A percentile compares a stretch with the other conserved stretches of the same genome.
phyloP scores from a whole-genome alignment of 352 stramenopile species.

The Phytopythium cucurbitacearum region DNA sequence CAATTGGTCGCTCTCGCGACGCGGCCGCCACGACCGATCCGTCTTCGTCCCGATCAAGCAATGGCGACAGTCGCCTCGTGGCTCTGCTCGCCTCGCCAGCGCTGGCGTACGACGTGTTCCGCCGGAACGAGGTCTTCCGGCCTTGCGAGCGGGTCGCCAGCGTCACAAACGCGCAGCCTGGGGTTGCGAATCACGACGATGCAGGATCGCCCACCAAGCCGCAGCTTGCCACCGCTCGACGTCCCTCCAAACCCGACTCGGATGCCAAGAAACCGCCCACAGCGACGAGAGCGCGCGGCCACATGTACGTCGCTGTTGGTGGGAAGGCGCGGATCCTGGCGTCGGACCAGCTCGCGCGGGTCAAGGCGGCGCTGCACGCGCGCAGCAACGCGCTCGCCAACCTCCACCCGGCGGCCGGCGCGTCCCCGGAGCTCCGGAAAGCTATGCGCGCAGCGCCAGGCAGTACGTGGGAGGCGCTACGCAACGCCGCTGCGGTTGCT shows the following conservation, averaged over 20 bases:
- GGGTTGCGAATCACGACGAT: not conserved
- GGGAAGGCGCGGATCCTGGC: constrained; percentile 29
- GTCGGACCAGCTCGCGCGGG: constrained; percentile 18
- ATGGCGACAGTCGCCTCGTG: not conserved
- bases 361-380: constrained; percentile 19
- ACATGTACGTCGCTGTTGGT: constrained; percentile 21
- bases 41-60: too few species aligned
- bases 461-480: constrained; percentile 17
- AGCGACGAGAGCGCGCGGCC: not conserved
- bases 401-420: constrained; percentile 9
- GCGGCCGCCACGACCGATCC: not conserved
- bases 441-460: constrained; percentile 10
- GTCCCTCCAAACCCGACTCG: too few species aligned
- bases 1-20: not conserved
- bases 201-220: not conserved
- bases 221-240: not conserved
- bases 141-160: constrained; percentile 7
- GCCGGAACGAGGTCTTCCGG: constrained; percentile 11
- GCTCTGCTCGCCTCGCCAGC: not conserved
- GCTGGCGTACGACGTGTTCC: constrained; percentile 9
- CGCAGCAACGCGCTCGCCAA: constrained; percentile 33
- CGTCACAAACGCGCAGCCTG: not conserved
- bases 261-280: not conserved
- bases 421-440: constrained; percentile 12
- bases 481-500: constrained; percentile 3